A percentile compares a stretch with the other conserved stretches of the same genome.
Conservation (phyloP, 1,284 basidiomycete genomes). For the Pseudozyma thailandica region DNA sequence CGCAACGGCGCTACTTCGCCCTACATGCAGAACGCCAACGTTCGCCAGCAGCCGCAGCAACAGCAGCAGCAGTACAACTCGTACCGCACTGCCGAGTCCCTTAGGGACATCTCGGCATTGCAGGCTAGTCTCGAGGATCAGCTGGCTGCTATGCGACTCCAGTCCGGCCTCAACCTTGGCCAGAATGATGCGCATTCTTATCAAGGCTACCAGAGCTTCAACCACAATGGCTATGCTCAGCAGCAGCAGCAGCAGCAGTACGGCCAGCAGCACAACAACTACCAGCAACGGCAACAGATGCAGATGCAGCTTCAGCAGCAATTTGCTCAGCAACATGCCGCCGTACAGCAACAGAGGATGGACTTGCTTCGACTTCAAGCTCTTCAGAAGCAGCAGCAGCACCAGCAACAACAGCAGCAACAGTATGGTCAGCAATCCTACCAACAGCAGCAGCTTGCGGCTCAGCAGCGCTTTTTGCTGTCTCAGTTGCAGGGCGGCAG, state of each 20-base stretch:
- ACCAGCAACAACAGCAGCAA: slow-evolving; percentile 40
- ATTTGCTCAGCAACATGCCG: slow-evolving; percentile 44
- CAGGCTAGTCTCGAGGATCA: slow-evolving; percentile 55
- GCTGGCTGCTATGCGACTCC: slow-evolving; percentile 54
- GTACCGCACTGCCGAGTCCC: slow-evolving; percentile 20
- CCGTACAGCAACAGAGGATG: slow-evolving; percentile 49
- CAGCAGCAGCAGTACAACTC: slow-evolving; percentile 22
- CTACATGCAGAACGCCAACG: slow-evolving; percentile 15
- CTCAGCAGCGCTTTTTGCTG: slow-evolving; percentile 58
- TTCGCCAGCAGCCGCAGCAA: slow-evolving; percentile 19
- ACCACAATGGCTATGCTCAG: slow-evolving; percentile 26
- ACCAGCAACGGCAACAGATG: slow-evolving; percentile 48
- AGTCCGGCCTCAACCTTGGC: slow-evolving; percentile 25
- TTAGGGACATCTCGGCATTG: slow-evolving; percentile 26
- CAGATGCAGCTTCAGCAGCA: slow-evolving; percentile 55
- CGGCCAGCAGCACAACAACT: slow-evolving; percentile 16
- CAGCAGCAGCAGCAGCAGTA: slow-evolving; percentile 49
- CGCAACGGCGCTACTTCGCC: slow-evolving; percentile 15
- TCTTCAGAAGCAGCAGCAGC: slow-evolving; percentile 50
- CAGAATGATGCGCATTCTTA: slow-evolving; percentile 16
- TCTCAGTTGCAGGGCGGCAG: slow-evolving; percentile 51
- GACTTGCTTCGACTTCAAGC: slow-evolving; percentile 57
- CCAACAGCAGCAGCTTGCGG: slow-evolving; percentile 46
- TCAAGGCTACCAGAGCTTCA: slow-evolving; percentile 24
- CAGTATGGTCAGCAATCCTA: slow-evolving; percentile 40